These are phyloP conservation scores for Parathielavia hyrcaniae DNA, from an alignment of 495 filamentous ascomycete species.

Conservation along the genomic window DNA sequence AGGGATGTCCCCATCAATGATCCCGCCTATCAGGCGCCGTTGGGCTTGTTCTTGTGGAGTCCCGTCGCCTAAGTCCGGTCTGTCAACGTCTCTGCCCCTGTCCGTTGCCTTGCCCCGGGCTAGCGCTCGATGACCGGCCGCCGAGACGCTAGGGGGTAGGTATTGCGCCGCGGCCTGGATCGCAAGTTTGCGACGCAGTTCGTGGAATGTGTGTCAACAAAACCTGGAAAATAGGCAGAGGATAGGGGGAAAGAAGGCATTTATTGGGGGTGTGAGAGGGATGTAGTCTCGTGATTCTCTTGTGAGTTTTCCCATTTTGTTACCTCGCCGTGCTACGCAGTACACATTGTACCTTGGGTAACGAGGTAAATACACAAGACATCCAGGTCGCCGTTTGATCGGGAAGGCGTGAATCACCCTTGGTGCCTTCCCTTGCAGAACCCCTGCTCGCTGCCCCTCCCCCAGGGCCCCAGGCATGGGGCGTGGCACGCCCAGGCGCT, in stretches of 20 bases:
- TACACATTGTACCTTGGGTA: no score
- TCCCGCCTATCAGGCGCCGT: not conserved
- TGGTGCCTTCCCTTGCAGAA: not conserved
- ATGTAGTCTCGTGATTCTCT: no score
- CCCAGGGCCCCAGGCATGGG: not conserved
- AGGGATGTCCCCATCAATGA: not conserved
- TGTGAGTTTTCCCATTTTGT: no score
- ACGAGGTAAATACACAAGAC: no score
- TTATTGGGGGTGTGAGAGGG: no score
- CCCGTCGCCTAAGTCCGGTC: not conserved
- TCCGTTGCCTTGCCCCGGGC: not conserved
- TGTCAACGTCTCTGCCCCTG: not conserved
- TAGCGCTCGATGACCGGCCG: not conserved
- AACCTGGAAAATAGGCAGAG: no score
- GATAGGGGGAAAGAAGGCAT: no score
- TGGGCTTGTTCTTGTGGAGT: not conserved
- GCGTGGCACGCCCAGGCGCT: not conserved
- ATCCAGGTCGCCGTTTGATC: no score
- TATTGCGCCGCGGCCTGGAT: not conserved
- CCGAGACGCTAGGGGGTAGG: not conserved
- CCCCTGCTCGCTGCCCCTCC: constrained; percentile 4
- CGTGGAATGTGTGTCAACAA: no score
- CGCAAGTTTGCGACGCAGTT: no score
- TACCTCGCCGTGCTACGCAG: no score
- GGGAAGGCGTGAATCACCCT: no score